Base-by-base conservation (phyloP, 2,329 filamentous ascomycete genomes). In the Bipolaris sorokiniana region DNA sequence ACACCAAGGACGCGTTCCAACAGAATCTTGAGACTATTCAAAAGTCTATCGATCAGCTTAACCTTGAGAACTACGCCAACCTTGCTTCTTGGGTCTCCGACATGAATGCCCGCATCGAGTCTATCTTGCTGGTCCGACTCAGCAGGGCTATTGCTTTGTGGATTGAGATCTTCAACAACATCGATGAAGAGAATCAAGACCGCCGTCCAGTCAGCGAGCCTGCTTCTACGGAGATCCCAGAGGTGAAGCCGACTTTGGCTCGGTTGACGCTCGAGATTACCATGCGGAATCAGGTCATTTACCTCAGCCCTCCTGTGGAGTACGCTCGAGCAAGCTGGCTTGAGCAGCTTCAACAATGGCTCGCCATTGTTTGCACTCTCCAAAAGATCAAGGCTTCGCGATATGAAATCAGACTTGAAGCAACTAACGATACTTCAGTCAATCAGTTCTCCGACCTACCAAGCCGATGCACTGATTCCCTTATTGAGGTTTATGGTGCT, bases 211-310 rank as follows among this genome's bases (percentile, higher is more conserved):
- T 60, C 11, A 73, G 67, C 51, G 65, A 72, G 44, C 64, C 62
- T 13, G 72, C 77, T 18, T 76, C 84, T 38, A 82, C 84, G 44
- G 72, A 85, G 79, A 49, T 57, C 16, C 54, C 59, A 6, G 72
- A 77, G 40, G 67, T 71, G 38, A 75, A 68, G 37, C 91, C 91
- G 0, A 83, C 83, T 3, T 87, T 96, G 78, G 88, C 85, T 68
- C 86, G 85, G 28, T 84, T 96, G 22, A 84, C 95, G 15, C 91
- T 97, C 66, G 95, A 99, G 74, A 89, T 99, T 52, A 95, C 92
- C 5, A 99, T 99, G 92, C 90, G 91, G 31, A 98, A 98, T 69
- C 95, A 99, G 76, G 90, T 97, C 64, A 97, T 99, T 65, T 97
- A 96, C 71, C 85, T 99, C 23, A 95, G 97, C 51, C 96, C 95